These are phyloP conservation scores for Flaveria bidentis DNA, from an alignment of 129 eudicot genomes.

Conservation along the genomic window DNA sequence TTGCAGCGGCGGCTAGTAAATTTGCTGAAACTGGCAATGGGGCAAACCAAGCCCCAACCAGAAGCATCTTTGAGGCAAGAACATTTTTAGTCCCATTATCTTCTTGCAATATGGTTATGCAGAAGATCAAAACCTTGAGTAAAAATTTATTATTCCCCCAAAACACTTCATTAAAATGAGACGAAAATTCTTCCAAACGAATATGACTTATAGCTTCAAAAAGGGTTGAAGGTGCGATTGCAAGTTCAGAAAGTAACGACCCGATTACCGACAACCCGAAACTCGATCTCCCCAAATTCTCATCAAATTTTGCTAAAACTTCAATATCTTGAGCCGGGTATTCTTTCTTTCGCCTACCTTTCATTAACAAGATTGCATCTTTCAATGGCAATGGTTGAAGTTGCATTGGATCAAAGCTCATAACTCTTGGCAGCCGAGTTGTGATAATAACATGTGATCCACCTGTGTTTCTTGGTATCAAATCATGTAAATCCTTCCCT, in stretches of 20 bases:
- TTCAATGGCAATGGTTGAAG: constrained; percentile 65
- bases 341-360: constrained; percentile 69
- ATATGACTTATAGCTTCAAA: constrained; percentile 66
- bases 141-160: constrained; percentile 59
- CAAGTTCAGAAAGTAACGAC: constrained; percentile 71
- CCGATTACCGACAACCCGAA: constrained; percentile 70
- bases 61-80: constrained; percentile 71
- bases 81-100: constrained; percentile 45
- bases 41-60: constrained; percentile 88
- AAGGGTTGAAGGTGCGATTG: constrained; percentile 61
- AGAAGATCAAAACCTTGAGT: constrained; percentile 60
- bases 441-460: constrained; percentile 90
- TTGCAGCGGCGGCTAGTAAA: constrained; percentile 73
- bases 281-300: constrained; percentile 70
- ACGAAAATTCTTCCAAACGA: constrained; percentile 46
- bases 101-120: constrained; percentile 62
- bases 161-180: constrained; percentile 52
- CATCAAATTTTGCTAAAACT: constrained; percentile 56
- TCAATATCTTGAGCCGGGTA: constrained; percentile 61
- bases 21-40: constrained; percentile 67
- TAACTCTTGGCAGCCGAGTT: constrained; percentile 63
- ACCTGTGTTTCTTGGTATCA: constrained; percentile 78
- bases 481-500: constrained; percentile 82
- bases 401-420: constrained; percentile 69
- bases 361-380: constrained; percentile 69